These are phyloP conservation scores for Phalaenopsis aphrodite DNA, from an alignment of 106 monocot species.

Conservation along the genomic window DNA sequence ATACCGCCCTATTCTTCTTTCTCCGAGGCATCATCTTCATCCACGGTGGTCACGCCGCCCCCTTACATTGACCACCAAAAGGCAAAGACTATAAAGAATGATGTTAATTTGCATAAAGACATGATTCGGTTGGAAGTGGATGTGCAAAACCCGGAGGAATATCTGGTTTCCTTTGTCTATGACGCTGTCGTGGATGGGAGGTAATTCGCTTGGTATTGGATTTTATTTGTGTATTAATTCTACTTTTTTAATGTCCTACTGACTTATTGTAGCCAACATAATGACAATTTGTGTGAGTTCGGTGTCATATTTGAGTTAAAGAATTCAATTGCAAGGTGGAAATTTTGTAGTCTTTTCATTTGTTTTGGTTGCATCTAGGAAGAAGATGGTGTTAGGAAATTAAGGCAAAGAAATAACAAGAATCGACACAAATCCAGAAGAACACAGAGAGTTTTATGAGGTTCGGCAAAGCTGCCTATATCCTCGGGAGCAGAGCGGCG, in stretches of 20 bases:
- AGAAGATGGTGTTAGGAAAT: too few relatives aligned
- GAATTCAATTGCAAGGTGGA: not conserved
- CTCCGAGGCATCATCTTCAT: not conserved
- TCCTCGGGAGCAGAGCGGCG: too few relatives aligned
- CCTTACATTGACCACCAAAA: constrained; percentile 75
- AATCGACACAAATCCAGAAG: too few relatives aligned
- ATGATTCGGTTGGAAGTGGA: constrained; percentile 52
- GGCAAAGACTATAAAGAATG: constrained; percentile 68
- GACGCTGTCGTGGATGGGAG: constrained; percentile 77
- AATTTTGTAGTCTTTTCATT: not conserved
- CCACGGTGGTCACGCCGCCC: constrained; percentile 14
- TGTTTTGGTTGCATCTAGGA: not conserved
- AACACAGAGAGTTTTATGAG: too few relatives aligned
- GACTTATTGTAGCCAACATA: not conserved
- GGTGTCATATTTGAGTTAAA: not conserved
- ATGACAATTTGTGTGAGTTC: not conserved
- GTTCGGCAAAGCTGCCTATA: too few relatives aligned
- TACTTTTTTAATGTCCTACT: not conserved
- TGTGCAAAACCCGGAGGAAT: constrained; percentile 39
- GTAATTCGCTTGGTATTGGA: constrained; percentile 22
- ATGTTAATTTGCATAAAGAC: constrained; percentile 83
- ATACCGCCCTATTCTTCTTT: not conserved
- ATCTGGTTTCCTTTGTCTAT: constrained; percentile 67
- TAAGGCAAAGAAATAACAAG: too few relatives aligned
- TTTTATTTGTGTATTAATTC: not conserved